phyloP scores from a whole-genome alignment of 108 stramenopile genomes.

The Craspedostauros australis region DNA sequence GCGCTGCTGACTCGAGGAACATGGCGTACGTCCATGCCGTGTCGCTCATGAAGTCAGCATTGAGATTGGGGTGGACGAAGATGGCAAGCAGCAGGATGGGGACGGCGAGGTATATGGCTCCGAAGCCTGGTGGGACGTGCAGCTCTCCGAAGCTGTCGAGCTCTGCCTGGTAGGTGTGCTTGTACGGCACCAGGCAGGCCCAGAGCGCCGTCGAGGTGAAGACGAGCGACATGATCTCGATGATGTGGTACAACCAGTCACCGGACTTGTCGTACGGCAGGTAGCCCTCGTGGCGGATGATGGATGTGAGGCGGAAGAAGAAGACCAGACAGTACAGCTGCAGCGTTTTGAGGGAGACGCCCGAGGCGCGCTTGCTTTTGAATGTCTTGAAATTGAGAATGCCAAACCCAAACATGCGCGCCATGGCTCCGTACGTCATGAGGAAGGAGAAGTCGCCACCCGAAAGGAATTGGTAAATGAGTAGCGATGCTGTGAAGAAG shows the following conservation, averaged over 20 bases:
- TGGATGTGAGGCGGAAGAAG: conserved; percentile 90
- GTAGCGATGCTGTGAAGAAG: conserved; percentile 86
- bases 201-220: conserved; percentile 71
- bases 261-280: conserved; percentile 98
- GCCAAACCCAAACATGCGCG: conserved; percentile 93
- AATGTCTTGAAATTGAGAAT: conserved; percentile 91
- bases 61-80: conserved; percentile 89
- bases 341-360: conserved; percentile 92
- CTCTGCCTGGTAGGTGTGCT: conserved; percentile 83
- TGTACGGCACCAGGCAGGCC: conserved; percentile 77
- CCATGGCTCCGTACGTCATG: conserved; percentile 96
- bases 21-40: conserved; percentile 97
- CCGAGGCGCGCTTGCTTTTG: conserved; percentile 76
- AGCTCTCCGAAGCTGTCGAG: conserved; percentile 90
- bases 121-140: conserved; percentile 74
- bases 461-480: conserved; percentile 86
- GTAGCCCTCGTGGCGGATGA: conserved; percentile 96
- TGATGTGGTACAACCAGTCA: conserved; percentile 96
- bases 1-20: conserved; percentile 94
- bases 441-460: conserved; percentile 98
- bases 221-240: conserved; percentile 82
- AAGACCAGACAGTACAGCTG: conserved; percentile 91
- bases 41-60: conserved; percentile 93
- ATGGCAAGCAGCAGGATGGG: conserved; percentile 88
- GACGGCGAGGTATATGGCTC: conserved; percentile 77